Evolutionary conservation across 2,329 filamentous ascomycete genomes (phyloP), one percentile per base, ranked within the genome.

Genomic region (Xylaria arbuscula): DNA sequence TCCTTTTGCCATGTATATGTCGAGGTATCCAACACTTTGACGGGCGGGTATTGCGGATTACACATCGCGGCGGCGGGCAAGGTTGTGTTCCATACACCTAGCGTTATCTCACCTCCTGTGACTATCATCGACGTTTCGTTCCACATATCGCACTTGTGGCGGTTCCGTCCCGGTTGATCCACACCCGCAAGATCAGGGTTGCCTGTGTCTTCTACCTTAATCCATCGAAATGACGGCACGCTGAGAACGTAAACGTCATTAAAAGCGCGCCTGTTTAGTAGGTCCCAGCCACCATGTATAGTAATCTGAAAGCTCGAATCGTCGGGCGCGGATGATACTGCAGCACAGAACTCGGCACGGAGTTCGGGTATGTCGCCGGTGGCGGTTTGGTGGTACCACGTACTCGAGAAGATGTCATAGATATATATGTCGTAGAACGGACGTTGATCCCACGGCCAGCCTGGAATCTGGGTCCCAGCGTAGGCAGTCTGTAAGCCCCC

Each of bases 241-340:
- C 70, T 72, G 17, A 73, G 51, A 38, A 73, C 72, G 13, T 71
- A 73, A 19, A 73, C 68, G 50, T 73, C 70, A 36, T 71, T 71
- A 22, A 71, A 66, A 9, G 67, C 61, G 4, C 36, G 50, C 8
- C 36, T 42, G 2, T 22, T 24, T 1, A 67, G 15, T 24, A 59
- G 42, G 32, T 72, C 72, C 61, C 64, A 68, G 9, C 68, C 70
- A 8, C 62, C 68, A 15, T 72, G 68, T 2, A 73, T 68, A 10
- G 72, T 73, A 19, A 72, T 64, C 55, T 73, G 72, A 55, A 73
- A 73, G 63, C 72, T 72, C 11, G 72, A 73, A 53, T 73, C 70
- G 19, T 72, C 72, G 3, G 70, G 70, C 22, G 70, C 66, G 19
- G 68, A 53, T 7, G 72, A 73, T n/a, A 71, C 72, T 8, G 62